A percentile compares a stretch with the other conserved stretches of the same genome.
phyloP scores from a whole-genome alignment of 352 stramenopile genomes.

The Phytophthora constricta region DNA sequence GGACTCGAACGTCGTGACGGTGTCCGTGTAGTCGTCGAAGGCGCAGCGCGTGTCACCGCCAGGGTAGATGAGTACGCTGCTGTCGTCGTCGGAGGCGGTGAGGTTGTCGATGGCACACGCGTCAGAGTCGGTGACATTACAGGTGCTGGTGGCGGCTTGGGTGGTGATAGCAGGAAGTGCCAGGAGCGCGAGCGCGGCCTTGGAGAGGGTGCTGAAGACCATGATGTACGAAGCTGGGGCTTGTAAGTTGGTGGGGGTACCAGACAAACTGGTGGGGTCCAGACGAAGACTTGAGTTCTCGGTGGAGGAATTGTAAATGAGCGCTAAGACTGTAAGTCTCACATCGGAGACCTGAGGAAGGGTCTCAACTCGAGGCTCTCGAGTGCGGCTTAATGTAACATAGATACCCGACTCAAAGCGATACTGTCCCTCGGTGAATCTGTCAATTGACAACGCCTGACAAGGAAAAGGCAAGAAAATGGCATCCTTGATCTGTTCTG shows the following conservation, averaged over 20 bases:
- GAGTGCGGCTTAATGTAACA: no score
- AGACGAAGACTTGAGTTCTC: not conserved
- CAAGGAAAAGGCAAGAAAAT: no score
- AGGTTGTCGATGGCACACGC: conserved; percentile 32
- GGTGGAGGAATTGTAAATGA: not conserved
- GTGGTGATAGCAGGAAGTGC: not conserved
- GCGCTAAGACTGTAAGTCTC: not conserved
- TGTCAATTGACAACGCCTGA: no score
- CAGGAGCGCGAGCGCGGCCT: conserved; percentile 1
- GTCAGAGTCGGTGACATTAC: conserved; percentile 21
- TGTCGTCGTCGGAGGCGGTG: conserved; percentile 22
- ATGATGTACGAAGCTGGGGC: not conserved
- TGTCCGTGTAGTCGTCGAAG: conserved; percentile 46
- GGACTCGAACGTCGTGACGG: conserved; percentile 32
- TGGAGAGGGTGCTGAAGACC: conserved; percentile 8
- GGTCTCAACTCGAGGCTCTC: not conserved
- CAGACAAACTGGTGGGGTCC: not conserved
- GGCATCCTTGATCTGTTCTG: conserved; percentile 3
- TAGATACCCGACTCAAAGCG: no score
- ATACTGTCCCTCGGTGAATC: no score
- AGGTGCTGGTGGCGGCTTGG: conserved; percentile 9
- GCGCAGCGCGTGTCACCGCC: conserved; percentile 49
- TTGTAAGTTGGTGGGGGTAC: not conserved
- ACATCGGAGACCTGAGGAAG: not conserved
- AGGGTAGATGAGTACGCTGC: conserved; percentile 46